These are phyloP conservation scores for Pelargonium cotyledonis DNA, from an alignment of 441 rosid genomes.

Conservation along the genomic window DNA sequence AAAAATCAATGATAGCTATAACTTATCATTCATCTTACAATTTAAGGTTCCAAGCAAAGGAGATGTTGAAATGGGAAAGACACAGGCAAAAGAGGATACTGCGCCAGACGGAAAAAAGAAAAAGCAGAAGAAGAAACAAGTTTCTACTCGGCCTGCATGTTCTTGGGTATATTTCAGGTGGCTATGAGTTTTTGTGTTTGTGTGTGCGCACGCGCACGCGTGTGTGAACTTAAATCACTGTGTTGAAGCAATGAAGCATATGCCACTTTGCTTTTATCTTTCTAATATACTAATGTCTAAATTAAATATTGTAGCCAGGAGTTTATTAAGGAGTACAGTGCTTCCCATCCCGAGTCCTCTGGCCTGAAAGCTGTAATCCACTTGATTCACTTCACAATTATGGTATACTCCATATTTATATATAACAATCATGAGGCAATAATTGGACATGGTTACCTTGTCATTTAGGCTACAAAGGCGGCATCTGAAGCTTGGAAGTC, in stretches of 20 bases:
- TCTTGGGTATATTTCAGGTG: constrained; percentile 50
- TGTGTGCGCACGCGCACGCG: too few relatives aligned
- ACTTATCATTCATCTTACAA: background rate
- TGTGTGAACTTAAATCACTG: too few relatives aligned
- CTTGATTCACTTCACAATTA: constrained; percentile 15
- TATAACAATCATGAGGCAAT: background rate
- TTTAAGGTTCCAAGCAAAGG: constrained; percentile 36
- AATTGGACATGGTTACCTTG: constrained; percentile 8
- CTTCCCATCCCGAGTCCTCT: constrained; percentile 44
- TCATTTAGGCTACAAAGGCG: constrained; percentile 41
- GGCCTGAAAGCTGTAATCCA: constrained; percentile 42
- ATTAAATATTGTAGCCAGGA: constrained; percentile 32
- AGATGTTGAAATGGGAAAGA: constrained; percentile 17
- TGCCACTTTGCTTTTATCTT: background rate
- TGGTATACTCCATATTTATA: background rate
- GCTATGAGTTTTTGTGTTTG: too few relatives aligned
- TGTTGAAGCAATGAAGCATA: background rate
- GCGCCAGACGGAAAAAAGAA: constrained; percentile 28
- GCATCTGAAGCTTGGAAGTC: constrained; percentile 46
- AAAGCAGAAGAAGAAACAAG: constrained; percentile 31
- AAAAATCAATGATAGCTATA: background rate
- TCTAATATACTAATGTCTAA: constrained; percentile 12
- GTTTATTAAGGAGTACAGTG: constrained; percentile 40
- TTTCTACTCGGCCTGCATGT: constrained; percentile 39
- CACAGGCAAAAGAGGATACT: constrained; percentile 24